phyloP scores from a whole-genome alignment of 106 monocot species.

The Allium sativum region DNA sequence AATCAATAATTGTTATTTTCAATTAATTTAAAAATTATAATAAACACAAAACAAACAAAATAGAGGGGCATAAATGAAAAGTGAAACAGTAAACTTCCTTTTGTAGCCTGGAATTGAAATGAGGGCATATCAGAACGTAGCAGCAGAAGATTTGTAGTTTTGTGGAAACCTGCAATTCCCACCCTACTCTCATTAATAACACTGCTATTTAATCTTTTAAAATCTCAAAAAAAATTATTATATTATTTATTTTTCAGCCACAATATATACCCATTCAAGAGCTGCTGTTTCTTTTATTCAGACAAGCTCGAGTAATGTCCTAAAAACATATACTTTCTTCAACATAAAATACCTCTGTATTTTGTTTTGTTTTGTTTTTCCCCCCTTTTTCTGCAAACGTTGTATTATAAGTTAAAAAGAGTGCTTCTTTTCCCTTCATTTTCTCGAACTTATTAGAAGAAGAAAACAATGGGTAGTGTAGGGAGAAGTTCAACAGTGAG shows the following conservation, averaged over 20 bases:
- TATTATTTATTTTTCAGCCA: conserved; percentile 6
- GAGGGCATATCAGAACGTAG: conserved; percentile 9
- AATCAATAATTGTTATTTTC: too few relatives aligned
- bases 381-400: background rate
- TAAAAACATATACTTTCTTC: background rate
- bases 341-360: background rate
- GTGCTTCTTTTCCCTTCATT: background rate
- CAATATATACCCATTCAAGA: conserved; percentile 2
- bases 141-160: conserved; percentile 7
- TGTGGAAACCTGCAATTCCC: background rate
- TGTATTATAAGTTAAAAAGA: conserved; percentile 1
- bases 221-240: background rate
- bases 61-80: too few relatives aligned
- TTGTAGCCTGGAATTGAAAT: background rate
- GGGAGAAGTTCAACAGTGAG: conserved; percentile 68
- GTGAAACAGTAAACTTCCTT: too few relatives aligned
- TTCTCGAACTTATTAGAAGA: too few relatives aligned
- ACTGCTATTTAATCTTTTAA: background rate
- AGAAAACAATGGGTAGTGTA: conserved; percentile 25
- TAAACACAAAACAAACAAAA: too few relatives aligned
- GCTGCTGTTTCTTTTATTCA: conserved; percentile 28
- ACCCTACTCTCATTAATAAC: background rate
- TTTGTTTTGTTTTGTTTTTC: background rate
- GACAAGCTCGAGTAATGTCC: background rate
- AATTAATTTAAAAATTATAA: too few relatives aligned